Conservation (phyloP, 257 asterid species). For the Nicotiana obtusifolia region DNA sequence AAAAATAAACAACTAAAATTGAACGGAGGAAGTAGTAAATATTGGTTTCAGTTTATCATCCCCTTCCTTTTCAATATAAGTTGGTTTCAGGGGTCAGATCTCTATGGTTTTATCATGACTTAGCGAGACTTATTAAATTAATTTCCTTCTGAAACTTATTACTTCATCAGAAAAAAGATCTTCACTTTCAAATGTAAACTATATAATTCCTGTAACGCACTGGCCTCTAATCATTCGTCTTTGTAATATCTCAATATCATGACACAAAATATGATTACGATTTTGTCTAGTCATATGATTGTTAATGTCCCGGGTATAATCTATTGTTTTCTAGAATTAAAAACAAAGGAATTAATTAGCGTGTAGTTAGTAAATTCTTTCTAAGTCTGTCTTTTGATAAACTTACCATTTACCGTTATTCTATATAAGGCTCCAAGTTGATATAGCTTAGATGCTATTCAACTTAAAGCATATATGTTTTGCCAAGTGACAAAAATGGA, state of each 20-base stretch:
- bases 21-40: not conserved
- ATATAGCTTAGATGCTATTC: not conserved
- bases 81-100: not conserved
- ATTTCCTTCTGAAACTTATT: not conserved
- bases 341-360: not conserved
- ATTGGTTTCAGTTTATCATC: not conserved
- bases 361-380: not conserved
- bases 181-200: not conserved
- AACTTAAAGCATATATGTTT: not conserved
- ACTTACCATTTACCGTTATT: not conserved
- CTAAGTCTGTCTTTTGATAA: not conserved
- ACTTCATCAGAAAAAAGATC: not conserved
- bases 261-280: not conserved
- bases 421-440: not conserved
- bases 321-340: not conserved
- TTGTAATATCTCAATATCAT: not conserved
- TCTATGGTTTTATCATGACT: not conserved
- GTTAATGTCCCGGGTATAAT: not conserved
- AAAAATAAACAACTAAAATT: no score
- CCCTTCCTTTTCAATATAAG: not conserved
- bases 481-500: not conserved
- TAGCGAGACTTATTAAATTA: not conserved
- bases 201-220: not conserved
- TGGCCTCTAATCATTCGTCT: not conserved
- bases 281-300: not conserved